These are phyloP conservation scores for Alternaria sp. DNA, from an alignment of 2,329 filamentous ascomycete species.

Conservation along the genomic window DNA sequence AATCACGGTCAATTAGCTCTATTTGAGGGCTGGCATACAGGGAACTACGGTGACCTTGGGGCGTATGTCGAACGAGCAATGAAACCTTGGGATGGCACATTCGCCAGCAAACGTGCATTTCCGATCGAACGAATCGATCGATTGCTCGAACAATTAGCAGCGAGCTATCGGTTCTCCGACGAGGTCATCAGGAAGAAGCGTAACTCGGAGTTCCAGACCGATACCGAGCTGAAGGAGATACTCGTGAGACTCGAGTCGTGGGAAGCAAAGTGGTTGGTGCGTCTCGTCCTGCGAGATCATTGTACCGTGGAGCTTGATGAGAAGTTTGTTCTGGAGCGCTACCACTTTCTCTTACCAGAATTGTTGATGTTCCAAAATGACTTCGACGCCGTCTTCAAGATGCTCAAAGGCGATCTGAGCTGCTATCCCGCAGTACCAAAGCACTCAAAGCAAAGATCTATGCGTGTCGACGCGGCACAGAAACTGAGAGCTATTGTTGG, in stretches of 20 bases:
- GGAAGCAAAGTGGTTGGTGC: slow-evolving; percentile 89
- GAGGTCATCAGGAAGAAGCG: slow-evolving; percentile 50
- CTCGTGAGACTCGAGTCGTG: slow-evolving; percentile 59
- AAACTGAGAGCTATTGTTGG: slow-evolving; percentile 49
- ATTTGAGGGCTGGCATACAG: slow-evolving; percentile 66
- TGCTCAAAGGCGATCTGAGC: slow-evolving; percentile 56
- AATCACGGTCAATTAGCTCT: slow-evolving; percentile 66
- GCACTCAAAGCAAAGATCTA: slow-evolving; percentile 31
- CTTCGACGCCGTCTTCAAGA: slow-evolving; percentile 64
- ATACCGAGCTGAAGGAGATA: slow-evolving; percentile 36
- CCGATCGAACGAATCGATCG: slow-evolving; percentile 77
- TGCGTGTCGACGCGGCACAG: slow-evolving; percentile 49
- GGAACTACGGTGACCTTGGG: slow-evolving; percentile 70
- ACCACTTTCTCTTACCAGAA: slow-evolving; percentile 73
- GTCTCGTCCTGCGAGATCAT: slow-evolving; percentile 78
- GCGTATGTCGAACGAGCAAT: slow-evolving; percentile 73
- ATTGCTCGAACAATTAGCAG: slow-evolving; percentile 70
- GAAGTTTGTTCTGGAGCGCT: slow-evolving; percentile 61
- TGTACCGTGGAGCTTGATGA: slow-evolving; percentile 70
- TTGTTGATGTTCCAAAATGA: slow-evolving; percentile 74
- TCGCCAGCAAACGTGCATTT: slow-evolving; percentile 42
- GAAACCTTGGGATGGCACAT: slow-evolving; percentile 59
- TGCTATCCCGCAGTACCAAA: slow-evolving; percentile 49
- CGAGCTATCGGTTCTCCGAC: slow-evolving; percentile 73
- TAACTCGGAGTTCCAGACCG: slow-evolving; percentile 24